Conservation (phyloP, 306 rosid genomes). For the Myrica gale region DNA sequence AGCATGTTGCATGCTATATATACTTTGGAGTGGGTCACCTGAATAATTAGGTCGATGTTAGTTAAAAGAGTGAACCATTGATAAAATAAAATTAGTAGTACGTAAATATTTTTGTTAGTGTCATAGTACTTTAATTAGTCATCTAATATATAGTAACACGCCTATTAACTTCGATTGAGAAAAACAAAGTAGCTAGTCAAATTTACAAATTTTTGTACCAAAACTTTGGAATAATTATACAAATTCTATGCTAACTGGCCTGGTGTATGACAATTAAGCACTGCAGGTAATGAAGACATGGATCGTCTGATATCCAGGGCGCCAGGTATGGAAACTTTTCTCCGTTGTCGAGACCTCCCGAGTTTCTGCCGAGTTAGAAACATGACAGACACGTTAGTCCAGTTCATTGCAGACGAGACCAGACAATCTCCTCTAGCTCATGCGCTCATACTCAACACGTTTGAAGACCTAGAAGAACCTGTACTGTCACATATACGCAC, state of each 20-base stretch:
- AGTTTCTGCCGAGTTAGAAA: slow-evolving; percentile 9
- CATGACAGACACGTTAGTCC: background rate
- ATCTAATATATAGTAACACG: too few relatives aligned
- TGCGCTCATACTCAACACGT: slow-evolving; percentile 54
- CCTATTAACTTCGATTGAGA: too few relatives aligned
- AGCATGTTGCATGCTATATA: too few relatives aligned
- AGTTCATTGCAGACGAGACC: background rate
- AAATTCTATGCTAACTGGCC: background rate
- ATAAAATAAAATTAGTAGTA: too few relatives aligned
- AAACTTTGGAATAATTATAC: too few relatives aligned
- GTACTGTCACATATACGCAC: slow-evolving; percentile 27
- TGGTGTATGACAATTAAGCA: background rate
- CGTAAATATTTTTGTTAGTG: too few relatives aligned
- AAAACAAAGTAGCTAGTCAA: too few relatives aligned
- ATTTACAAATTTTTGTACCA: too few relatives aligned
- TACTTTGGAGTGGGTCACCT: too few relatives aligned
- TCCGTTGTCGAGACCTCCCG: slow-evolving; percentile 44
- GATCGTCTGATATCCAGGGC: slow-evolving; percentile 35
- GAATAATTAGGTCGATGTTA: too few relatives aligned
- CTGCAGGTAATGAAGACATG: slow-evolving; percentile 50
- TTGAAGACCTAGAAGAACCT: slow-evolving; percentile 57
- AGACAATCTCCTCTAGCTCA: slow-evolving; percentile 23
- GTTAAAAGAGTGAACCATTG: too few relatives aligned
- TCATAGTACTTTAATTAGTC: too few relatives aligned
- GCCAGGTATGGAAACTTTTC: slow-evolving; percentile 36